Evolutionary conservation across 164 flowering plant genomes (phyloP).

Genomic region (Tetrastigma voinierianum): DNA sequence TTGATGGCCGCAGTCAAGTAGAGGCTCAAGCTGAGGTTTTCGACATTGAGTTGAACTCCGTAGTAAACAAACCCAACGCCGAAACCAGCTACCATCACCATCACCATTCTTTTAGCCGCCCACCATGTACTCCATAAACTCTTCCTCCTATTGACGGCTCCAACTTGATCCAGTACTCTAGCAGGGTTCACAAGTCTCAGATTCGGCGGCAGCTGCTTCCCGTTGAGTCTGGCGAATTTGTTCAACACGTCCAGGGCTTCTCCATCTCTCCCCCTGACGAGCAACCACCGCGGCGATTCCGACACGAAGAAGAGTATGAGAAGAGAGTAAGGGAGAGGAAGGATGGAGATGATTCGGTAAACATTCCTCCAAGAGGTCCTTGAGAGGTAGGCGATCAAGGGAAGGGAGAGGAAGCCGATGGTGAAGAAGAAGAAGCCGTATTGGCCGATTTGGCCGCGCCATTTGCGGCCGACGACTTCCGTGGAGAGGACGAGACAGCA

Average conservation of each 20-base stretch:
- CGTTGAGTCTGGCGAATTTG: constrained; percentile 45
- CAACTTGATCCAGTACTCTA: not conserved
- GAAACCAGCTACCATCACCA: constrained; percentile 51
- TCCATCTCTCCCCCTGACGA: constrained; percentile 35
- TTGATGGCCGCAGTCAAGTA: constrained; percentile 56
- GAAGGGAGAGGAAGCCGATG: constrained; percentile 60
- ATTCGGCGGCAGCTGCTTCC: constrained; percentile 42
- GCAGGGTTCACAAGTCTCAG: constrained; percentile 30
- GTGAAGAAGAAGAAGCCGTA: constrained; percentile 71
- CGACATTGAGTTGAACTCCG: constrained; percentile 58
- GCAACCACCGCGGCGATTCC: constrained; percentile 71
- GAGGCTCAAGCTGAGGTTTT: constrained; percentile 50
- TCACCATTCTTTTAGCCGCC: constrained; percentile 46
- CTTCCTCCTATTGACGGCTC: constrained; percentile 7
- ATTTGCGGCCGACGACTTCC: constrained; percentile 56
- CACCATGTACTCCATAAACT: constrained; percentile 47
- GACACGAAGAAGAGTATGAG: constrained; percentile 44
- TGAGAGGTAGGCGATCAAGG: constrained; percentile 50
- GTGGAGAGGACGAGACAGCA: constrained; percentile 66
- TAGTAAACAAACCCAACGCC: constrained; percentile 66
- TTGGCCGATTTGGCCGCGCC: constrained; percentile 72
- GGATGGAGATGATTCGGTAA: constrained; percentile 42
- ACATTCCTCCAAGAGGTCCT: constrained; percentile 48
- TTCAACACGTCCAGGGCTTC: constrained; percentile 48
- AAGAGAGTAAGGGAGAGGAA: constrained; percentile 44